A percentile compares a stretch with the other conserved stretches of the same genome.
phyloP scores from a whole-genome alignment of 2,329 filamentous ascomycete species.

The Fusarium sp. region DNA sequence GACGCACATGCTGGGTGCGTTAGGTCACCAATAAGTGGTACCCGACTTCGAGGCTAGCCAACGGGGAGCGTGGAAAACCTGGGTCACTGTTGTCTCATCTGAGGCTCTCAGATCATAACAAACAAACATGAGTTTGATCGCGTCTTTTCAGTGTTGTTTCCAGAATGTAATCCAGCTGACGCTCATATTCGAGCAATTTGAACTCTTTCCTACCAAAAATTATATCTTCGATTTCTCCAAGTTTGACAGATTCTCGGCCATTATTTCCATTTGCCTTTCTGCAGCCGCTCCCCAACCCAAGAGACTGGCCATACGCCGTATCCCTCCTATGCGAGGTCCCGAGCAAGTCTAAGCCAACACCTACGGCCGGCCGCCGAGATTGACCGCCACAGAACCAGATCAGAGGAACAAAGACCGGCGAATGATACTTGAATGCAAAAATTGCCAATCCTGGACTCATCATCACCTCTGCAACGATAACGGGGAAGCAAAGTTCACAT shows the following conservation, averaged over 20 bases:
- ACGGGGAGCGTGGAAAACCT: constrained; percentile 14
- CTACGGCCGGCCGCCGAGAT: constrained; percentile 26
- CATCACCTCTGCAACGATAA: not conserved
- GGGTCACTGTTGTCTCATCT: constrained; percentile 33
- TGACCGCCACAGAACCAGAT: constrained; percentile 26
- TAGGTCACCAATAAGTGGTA: constrained; percentile 26
- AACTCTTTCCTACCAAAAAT: constrained; percentile 8
- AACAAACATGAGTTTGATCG: constrained; percentile 31
- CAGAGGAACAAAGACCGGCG: constrained; percentile 5
- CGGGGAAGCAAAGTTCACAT: not conserved
- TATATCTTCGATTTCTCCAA: constrained; percentile 10
- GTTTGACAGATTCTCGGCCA: constrained; percentile 15
- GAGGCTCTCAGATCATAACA: constrained; percentile 38
- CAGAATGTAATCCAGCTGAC: constrained; percentile 15
- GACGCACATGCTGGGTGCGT: constrained; percentile 21
- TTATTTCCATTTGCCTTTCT: constrained; percentile 21
- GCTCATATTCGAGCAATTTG: not conserved
- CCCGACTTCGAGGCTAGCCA: constrained; percentile 16
- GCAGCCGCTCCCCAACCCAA: constrained; percentile 21
- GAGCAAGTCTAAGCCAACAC: constrained; percentile 30
- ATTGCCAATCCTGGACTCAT: not conserved
- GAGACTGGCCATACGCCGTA: constrained; percentile 31
- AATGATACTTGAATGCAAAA: not conserved
- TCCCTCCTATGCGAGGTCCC: constrained; percentile 34
- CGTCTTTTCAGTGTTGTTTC: constrained; percentile 20